A percentile compares a stretch with the other conserved stretches of the same genome.
phyloP scores from a whole-genome alignment of 768 basidiomycete genomes.

The Melanogaster broomeanus region DNA sequence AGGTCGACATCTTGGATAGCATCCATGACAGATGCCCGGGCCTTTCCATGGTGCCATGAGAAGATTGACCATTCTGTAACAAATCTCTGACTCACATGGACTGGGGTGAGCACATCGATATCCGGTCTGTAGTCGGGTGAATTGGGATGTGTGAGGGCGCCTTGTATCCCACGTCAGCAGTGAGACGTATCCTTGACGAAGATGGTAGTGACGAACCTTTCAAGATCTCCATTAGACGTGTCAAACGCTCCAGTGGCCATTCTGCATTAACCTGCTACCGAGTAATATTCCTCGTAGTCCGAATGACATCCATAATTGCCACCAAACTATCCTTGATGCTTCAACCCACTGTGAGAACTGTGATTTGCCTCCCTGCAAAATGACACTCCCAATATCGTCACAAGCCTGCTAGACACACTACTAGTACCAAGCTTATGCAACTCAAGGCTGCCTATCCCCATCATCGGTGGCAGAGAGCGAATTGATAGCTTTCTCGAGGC shows the following conservation, averaged over 20 bases:
- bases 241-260: slow-evolving; percentile 67
- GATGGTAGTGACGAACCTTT: slow-evolving; percentile 56
- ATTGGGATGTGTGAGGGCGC: slow-evolving; percentile 73
- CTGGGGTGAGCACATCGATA: slow-evolving; percentile 75
- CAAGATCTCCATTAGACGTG: slow-evolving; percentile 72
- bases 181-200: background rate
- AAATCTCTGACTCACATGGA: slow-evolving; percentile 55
- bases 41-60: slow-evolving; percentile 40
- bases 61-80: background rate
- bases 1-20: slow-evolving; percentile 71
- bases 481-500: slow-evolving; percentile 76
- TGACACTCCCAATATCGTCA: slow-evolving; percentile 59
- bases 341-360: slow-evolving; percentile 15
- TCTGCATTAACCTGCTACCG: slow-evolving; percentile 48
- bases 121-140: slow-evolving; percentile 91
- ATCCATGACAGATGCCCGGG: slow-evolving; percentile 71
- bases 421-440: slow-evolving; percentile 51
- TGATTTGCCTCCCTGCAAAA: slow-evolving; percentile 35
- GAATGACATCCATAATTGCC: slow-evolving; percentile 74
- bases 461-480: slow-evolving; percentile 45
- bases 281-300: slow-evolving; percentile 55
- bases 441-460: slow-evolving; percentile 34
- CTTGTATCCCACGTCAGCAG: slow-evolving; percentile 34
- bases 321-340: slow-evolving; percentile 76
- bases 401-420: slow-evolving; percentile 72